Percentiles rank a stretch among this genome's conserved stretches.
Evolutionary conservation across 2,329 filamentous ascomycete species (phyloP).

Genomic region (Tolypocladium capitatum): DNA sequence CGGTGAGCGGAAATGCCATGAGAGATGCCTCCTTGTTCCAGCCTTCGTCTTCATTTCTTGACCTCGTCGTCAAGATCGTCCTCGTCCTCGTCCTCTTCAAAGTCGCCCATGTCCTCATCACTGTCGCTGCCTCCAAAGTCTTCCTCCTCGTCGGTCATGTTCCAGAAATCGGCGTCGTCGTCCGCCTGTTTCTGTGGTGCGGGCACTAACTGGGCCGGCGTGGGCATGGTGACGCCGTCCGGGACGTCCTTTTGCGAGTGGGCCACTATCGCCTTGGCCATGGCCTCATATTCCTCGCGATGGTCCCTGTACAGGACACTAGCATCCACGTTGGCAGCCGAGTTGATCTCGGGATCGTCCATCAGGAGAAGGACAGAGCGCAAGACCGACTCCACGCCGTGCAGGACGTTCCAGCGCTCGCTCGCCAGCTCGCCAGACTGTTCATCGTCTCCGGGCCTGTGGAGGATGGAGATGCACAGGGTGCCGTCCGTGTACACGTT

Average conservation of each 20-base stretch:
- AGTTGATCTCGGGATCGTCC: conserved; percentile 86
- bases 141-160: conserved; percentile 60
- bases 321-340: conserved; percentile 89
- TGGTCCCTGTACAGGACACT: conserved; percentile 72
- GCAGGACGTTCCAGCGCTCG: conserved; percentile 88
- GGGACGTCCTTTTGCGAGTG: conserved; percentile 70
- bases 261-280: conserved; percentile 57
- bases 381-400: conserved; percentile 88
- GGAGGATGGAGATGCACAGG: conserved; percentile 93
- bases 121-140: conserved; percentile 68
- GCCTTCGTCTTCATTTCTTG: not conserved
- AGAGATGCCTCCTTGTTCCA: not conserved
- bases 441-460: conserved; percentile 79
- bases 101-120: conserved; percentile 48
- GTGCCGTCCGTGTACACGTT: conserved; percentile 88
- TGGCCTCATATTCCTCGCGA: conserved; percentile 53
- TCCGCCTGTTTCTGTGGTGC: conserved; percentile 46
- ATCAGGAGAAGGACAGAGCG: conserved; percentile 85
- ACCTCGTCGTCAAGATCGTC: conserved; percentile 25
- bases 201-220: conserved; percentile 47
- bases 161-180: conserved; percentile 74
- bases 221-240: conserved; percentile 68
- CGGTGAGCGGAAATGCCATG: too few relatives aligned
- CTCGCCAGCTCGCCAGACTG: conserved; percentile 83
- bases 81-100: conserved; percentile 45